phyloP scores from a whole-genome alignment of 2,329 filamentous ascomycete genomes.

The Talaromyces albobiverticillius region DNA sequence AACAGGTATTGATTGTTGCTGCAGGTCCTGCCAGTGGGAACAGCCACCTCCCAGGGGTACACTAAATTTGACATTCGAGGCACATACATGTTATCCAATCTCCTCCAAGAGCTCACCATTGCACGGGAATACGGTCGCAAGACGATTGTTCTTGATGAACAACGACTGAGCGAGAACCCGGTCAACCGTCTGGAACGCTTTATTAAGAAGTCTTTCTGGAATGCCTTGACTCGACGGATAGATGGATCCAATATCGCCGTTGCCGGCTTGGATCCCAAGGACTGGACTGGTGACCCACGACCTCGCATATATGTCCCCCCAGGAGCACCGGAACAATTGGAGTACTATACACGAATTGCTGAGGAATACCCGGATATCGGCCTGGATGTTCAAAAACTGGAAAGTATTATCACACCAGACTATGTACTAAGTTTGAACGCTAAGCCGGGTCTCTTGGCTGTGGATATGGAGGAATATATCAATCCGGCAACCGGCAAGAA shows the following conservation, averaged over 20 bases:
- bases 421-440: slow-evolving; percentile 79
- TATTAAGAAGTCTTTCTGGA: slow-evolving; percentile 90
- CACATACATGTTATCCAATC: slow-evolving; percentile 95
- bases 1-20: slow-evolving; percentile 23
- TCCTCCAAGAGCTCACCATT: slow-evolving; percentile 89
- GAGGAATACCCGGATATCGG: slow-evolving; percentile 75
- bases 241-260: slow-evolving; percentile 77
- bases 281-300: slow-evolving; percentile 86
- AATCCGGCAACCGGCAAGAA: slow-evolving; percentile 67
- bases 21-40: slow-evolving; percentile 79
- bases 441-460: slow-evolving; percentile 82
- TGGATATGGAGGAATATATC: slow-evolving; percentile 76
- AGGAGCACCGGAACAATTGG: slow-evolving; percentile 80
- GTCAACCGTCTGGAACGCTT: slow-evolving; percentile 82
- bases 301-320: slow-evolving; percentile 88
- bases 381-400: slow-evolving; percentile 77
- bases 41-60: slow-evolving; percentile 78
- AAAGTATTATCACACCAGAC: slow-evolving; percentile 70
- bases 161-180: slow-evolving; percentile 89
- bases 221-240: slow-evolving; percentile 81
- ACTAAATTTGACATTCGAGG: slow-evolving; percentile 89
- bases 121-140: slow-evolving; percentile 88
- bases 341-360: slow-evolving; percentile 83
- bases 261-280: slow-evolving; percentile 87
- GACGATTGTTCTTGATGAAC: slow-evolving; percentile 87